These are phyloP conservation scores for Bothriochloa decipiens DNA, from an alignment of 176 grass and related monocot species.

Conservation along the genomic window DNA sequence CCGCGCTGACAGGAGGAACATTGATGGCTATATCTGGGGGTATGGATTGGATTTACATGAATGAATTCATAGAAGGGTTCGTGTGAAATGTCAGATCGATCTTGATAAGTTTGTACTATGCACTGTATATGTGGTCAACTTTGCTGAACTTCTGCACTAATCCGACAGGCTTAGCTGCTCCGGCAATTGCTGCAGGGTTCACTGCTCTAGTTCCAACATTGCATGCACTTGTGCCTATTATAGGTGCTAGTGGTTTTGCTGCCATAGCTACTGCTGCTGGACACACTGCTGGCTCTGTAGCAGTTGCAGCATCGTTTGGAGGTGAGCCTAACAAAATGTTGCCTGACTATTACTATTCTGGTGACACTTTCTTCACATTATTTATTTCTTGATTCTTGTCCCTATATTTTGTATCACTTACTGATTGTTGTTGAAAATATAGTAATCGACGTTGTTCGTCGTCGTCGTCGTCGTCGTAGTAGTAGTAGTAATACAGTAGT, in stretches of 20 bases:
- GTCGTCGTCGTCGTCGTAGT: not conserved
- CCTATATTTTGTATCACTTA: not conserved
- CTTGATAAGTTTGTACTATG: not conserved
- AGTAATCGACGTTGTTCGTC: not conserved
- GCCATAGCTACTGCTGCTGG: conserved; percentile 91
- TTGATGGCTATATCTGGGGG: conserved; percentile 94
- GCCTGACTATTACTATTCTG: not conserved
- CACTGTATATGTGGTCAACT: not conserved
- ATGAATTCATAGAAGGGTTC: not conserved
- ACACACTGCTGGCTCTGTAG: conserved; percentile 82
- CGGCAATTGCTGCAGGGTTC: conserved; percentile 96
- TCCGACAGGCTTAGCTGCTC: conserved; percentile 83
- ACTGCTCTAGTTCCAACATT: conserved; percentile 82
- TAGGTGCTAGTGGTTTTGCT: conserved; percentile 95
- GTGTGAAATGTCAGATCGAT: not conserved
- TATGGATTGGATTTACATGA: conserved; percentile 25
- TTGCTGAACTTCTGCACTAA: not conserved
- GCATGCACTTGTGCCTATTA: conserved; percentile 76
- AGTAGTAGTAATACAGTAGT: not conserved
- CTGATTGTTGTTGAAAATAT: not conserved
- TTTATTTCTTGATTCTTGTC: not conserved
- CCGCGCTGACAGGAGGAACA: conserved; percentile 89
- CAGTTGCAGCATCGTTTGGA: conserved; percentile 98
- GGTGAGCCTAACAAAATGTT: conserved; percentile 48
- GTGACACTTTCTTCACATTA: not conserved